Base-by-base conservation (phyloP, 2,329 filamentous ascomycete species). In the Hymenoscyphus linearis region DNA sequence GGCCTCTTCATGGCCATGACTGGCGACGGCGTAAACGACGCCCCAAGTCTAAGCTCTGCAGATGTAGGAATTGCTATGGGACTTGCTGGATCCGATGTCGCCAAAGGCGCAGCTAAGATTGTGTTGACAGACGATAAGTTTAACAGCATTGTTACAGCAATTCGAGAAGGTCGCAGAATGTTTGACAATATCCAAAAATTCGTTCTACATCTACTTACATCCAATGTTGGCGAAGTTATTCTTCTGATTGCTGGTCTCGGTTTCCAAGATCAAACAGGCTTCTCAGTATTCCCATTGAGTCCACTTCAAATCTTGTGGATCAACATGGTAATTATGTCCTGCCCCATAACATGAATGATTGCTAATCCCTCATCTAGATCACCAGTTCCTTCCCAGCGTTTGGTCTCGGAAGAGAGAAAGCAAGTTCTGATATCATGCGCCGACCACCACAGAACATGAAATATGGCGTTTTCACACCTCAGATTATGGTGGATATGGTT, bases 61-160 rank as follows among this genome's bases (percentile, higher is more conserved):
- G 80, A 83, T 65, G 80, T 83, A 4, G 81, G 81, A 60, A 83
- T 83, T 57, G 85, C 84, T 35, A 88, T 88, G 84, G 85, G 84
- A 14, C 52, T 70, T 4, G 75, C 79, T 64, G 85, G 85, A 2
- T 85, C 82, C 18, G 85, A 88, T 65, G 85, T 88, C 3, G 84
- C 85, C 35, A 87, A 87, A 71, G 79, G 81, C 50, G 85, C 85
- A 3, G 77, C 79, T 1, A 79, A 72, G 62, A 81, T 82, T 62
- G 79, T 82, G 16, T 72, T 83, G 13, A 81, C 79, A 2, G 79
- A 83, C 66, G 81, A 83, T 70, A 82, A 83, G 69, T 83, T 83
- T 62, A 79, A 80, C 44, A 77, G 74, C 22, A 83, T 83, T 62
- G 74, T 82, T 37, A 76, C 79, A 56, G 80, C 80, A 18, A 78